Conservation (phyloP, 352 stramenopile genomes). For the Phytophthora megakarya region DNA sequence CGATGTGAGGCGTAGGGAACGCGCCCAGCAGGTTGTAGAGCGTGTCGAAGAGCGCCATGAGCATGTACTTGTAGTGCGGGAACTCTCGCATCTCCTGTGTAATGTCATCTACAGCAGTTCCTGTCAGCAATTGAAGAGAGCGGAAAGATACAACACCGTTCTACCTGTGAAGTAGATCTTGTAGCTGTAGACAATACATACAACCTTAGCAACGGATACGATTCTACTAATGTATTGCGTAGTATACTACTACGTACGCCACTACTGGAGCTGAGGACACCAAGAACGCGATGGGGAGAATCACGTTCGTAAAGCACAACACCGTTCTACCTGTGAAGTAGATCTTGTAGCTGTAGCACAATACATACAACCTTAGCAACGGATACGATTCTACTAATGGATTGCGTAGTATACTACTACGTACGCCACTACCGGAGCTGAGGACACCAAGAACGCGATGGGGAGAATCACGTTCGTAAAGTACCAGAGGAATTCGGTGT, state of each 20-base stretch:
- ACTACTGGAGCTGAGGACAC: slow-evolving; percentile 79
- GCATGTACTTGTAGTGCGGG: slow-evolving; percentile 86
- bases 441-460: slow-evolving; percentile 75
- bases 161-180: slow-evolving; percentile 78
- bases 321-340: slow-evolving; percentile 57
- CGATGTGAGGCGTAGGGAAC: slow-evolving; percentile 87
- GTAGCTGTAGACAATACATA: slow-evolving; percentile 44
- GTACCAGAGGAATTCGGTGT: slow-evolving; percentile 89
- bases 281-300: slow-evolving; percentile 78
- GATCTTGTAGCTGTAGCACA: slow-evolving; percentile 68
- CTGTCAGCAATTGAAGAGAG: not conserved
- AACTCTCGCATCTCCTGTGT: slow-evolving; percentile 82
- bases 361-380: slow-evolving; percentile 1
- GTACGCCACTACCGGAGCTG: slow-evolving; percentile 76
- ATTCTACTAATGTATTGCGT: not conserved
- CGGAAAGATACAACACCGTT: too few species aligned
- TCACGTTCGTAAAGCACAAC: slow-evolving; percentile 89
- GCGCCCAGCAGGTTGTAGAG: slow-evolving; percentile 81
- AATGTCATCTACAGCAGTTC: slow-evolving; percentile 65
- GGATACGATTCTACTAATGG: not conserved
- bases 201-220: not conserved
- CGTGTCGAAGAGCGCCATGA: slow-evolving; percentile 88
- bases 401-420: slow-evolving; percentile 11
- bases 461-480: slow-evolving; percentile 86
- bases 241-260: slow-evolving; percentile 40